Base-by-base conservation (phyloP, 1,139 yeast species). In the Hemisphaericaspora subhashii region DNA sequence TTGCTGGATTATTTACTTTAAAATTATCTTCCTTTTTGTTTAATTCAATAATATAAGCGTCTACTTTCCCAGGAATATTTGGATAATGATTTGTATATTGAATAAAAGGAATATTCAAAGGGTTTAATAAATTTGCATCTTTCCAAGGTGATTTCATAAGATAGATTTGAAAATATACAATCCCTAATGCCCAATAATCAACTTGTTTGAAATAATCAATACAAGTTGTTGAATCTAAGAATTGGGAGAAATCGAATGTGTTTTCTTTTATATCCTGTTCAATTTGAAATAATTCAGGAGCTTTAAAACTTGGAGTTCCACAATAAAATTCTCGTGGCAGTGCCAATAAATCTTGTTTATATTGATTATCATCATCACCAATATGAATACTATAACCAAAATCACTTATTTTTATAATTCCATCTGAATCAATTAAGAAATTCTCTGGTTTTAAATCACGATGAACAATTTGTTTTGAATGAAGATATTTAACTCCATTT, bases 361-460 rank as follows among this genome's bases (percentile, higher is more conserved):
- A 40, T n/a, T n/a, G n/a, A n/a, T n/a, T n/a, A 9, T 45, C 51
- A 4, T 43, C 21, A 6, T 48, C 39, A 17, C 52, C 44, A 14
- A 72, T 46, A 43, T 69, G 61, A 12, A 77, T 41, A 21, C 76
- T 68, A 54, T 72, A 77, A 1, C 82, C 81, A 51, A 78, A 78
- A 52, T 78, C 83, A 16, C 72, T 62, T 29, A 76, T 62, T 40
- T 73, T 72, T 13, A 77, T 56, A 2, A 57, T 54, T 0, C 83
- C 83, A 9, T 58, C 50, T 6, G 53, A 54, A 47, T 71, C 79
- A 29, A 77, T 66, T 24, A 78, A 51, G 26, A 72, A 63, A 50
- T 78, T 78, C 47, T 77, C 83, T 1, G 82, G 82, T 50, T 78
- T 78, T 34, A 78, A 56, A 48, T 78, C 83, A 12, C 82, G 56